Evolutionary conservation across 495 filamentous ascomycete genomes (phyloP).

Genomic region (Penicillium bovifimosum): DNA sequence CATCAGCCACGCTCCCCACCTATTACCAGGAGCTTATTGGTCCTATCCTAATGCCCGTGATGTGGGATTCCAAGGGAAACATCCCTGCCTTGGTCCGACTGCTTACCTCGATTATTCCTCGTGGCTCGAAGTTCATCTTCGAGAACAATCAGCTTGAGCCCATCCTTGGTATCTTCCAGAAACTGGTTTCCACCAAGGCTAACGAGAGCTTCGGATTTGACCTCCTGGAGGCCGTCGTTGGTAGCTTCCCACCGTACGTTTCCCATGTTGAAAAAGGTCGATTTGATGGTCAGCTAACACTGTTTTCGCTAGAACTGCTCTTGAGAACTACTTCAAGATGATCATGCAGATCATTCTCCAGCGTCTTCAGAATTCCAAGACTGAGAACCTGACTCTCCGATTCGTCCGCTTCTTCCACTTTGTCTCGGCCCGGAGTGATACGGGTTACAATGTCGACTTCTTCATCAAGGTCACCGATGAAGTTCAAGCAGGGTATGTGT

Average conservation of each 20-base stretch:
- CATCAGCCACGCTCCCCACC: conserved; percentile 62
- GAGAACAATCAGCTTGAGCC: conserved; percentile 71
- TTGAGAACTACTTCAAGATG: conserved; percentile 71
- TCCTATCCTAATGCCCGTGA: conserved; percentile 64
- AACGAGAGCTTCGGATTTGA: conserved; percentile 82
- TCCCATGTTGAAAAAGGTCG: neutral
- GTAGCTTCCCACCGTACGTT: conserved; percentile 58
- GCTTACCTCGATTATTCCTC: conserved; percentile 75
- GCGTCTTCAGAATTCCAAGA: conserved; percentile 69
- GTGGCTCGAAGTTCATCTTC: conserved; percentile 63
- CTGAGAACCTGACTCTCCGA: conserved; percentile 71
- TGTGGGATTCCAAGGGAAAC: conserved; percentile 91
- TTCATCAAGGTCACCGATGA: conserved; percentile 75
- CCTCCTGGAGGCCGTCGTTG: conserved; percentile 72
- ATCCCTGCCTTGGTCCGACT: conserved; percentile 84
- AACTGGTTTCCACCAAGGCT: conserved; percentile 66
- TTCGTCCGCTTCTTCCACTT: conserved; percentile 93
- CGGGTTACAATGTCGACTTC: conserved; percentile 83
- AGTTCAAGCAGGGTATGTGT: conserved; percentile 63
- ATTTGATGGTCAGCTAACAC: conserved; percentile 7
- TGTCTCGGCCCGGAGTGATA: conserved; percentile 65
- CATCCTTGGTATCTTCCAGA: conserved; percentile 88
- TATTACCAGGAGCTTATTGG: conserved; percentile 71
- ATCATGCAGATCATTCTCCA: conserved; percentile 80
- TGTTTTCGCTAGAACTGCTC: conserved; percentile 41